phyloP scores from a whole-genome alignment of 2,329 filamentous ascomycete genomes.

The Paecilomyces niveus region DNA sequence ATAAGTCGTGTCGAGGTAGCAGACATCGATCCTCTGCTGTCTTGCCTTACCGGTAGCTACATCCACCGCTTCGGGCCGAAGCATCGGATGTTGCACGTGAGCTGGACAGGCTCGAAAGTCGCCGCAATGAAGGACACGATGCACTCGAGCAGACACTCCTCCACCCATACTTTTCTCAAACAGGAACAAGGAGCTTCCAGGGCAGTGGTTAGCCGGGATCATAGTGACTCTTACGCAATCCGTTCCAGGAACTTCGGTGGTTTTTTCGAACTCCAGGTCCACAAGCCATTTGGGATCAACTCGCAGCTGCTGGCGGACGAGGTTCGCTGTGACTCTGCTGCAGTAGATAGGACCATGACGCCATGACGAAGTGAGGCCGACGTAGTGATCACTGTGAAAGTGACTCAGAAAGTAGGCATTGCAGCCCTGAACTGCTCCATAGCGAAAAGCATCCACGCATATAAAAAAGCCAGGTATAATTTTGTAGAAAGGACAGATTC shows the following conservation, averaged over 20 bases:
- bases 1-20: slow-evolving; percentile 96
- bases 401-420: slow-evolving; percentile 95
- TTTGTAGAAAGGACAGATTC: slow-evolving; percentile 97
- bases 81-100: slow-evolving; percentile 73
- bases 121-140: slow-evolving; percentile 87
- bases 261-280: slow-evolving; percentile 75
- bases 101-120: slow-evolving; percentile 87
- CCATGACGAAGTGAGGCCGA: slow-evolving; percentile 84
- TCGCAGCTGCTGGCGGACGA: slow-evolving; percentile 77
- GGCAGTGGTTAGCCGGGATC: slow-evolving; percentile 95
- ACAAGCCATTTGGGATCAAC: slow-evolving; percentile 83
- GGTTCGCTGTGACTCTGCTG: slow-evolving; percentile 82
- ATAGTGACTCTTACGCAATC: slow-evolving; percentile 82
- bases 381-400: slow-evolving; percentile 96
- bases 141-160: slow-evolving; percentile 53
- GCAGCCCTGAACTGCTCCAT: slow-evolving; percentile 86
- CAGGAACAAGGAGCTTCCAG: slow-evolving; percentile 85
- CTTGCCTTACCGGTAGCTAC: slow-evolving; percentile 60
- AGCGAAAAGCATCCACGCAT: slow-evolving; percentile 92
- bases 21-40: slow-evolving; percentile 87
- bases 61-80: slow-evolving; percentile 69
- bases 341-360: slow-evolving; percentile 93
- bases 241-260: slow-evolving; percentile 71
- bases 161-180: slow-evolving; percentile 72
- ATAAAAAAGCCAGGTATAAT: slow-evolving; percentile 90